Conservation (phyloP, 2,329 filamentous ascomycete species). For the Trichoderma afroharzianum region DNA sequence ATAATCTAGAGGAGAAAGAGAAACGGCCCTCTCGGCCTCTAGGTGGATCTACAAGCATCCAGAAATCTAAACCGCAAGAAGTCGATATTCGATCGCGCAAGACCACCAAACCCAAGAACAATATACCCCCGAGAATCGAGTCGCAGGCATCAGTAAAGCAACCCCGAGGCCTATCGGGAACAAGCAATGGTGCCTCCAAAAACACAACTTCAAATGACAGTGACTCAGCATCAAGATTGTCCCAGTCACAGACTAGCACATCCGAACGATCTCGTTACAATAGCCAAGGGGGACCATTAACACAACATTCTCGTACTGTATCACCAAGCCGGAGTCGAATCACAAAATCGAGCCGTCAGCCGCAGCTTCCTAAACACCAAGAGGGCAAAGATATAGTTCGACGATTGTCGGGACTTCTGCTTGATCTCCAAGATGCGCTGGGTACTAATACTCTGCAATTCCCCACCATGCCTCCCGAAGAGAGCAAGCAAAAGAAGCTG, state of each 20-base stretch:
- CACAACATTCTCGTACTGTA: not conserved
- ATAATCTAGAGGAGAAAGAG: not conserved
- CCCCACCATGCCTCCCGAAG: not conserved
- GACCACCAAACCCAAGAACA: not conserved
- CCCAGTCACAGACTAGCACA: not conserved
- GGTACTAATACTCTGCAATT: not conserved
- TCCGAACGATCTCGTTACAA: not conserved
- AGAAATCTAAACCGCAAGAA: not conserved
- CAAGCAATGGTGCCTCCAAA: not conserved
- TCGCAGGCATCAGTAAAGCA: not conserved
- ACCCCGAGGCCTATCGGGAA: not conserved
- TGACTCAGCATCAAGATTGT: not conserved
- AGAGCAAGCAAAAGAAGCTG: constrained; percentile 20
- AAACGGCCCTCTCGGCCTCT: not conserved
- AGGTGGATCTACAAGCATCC: too few relatives aligned
- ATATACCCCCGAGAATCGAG: not conserved
- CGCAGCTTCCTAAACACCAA: not conserved
- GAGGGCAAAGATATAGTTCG: not conserved
- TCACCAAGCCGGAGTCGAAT: not conserved
- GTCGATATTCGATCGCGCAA: not conserved
- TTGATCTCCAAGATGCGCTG: not conserved
- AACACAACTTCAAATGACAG: not conserved
- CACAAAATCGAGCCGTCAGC: not conserved
- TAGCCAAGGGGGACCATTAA: not conserved
- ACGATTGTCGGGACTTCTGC: not conserved